Evolutionary conservation across 208 protist species (phyloP), one percentile per base, ranked within the genome.

Genomic region (Leishmania guyanensis): DNA sequence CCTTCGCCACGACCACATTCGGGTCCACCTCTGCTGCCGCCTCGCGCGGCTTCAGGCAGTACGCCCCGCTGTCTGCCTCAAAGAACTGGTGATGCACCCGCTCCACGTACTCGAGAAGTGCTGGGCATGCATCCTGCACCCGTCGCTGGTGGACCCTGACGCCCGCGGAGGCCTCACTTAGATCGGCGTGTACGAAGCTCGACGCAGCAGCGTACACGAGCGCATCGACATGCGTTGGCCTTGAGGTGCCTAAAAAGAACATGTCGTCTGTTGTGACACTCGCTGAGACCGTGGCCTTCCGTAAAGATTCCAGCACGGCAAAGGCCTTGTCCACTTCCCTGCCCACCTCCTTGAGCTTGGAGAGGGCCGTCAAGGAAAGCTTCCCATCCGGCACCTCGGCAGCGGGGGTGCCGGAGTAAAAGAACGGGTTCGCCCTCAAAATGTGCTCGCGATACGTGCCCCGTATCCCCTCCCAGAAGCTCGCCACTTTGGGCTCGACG

Each of bases 191-290:
- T 22, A 96, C 65, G 54, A 95, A 94, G 60, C 79, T 89, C 9
- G 94, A 96, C 5, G 82, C 90, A 6, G 88, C 91, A 14, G 92
- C 92, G 82, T 94, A 97, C 36, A 84, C 93, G 68, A 94, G 86
- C 0, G 91, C 92, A 84, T 97, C 94, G 1, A 84, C 85, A 56
- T 86, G 78, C 66, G 88, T 92, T 5, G 91, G 91, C 29, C 83
- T 77, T 26, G 80, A 29, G 14, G 92, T 95, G 65, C 93, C 94
- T 20, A 92, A 65, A 60, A 97, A 88, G 80, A 95, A 97, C 1
- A 78, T 73, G 22, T 86, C 88, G 43, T 84, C 75, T 0, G 84
- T 60, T 6, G 73, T 66, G 72, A 85, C 56, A 33, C 90, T 72
- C 1, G 83, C 58, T 0, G 86, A 77, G 76, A 84, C 80, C 33